phyloP scores from a whole-genome alignment of 352 stramenopile genomes.

The Phytophthora fragariaefolia region DNA sequence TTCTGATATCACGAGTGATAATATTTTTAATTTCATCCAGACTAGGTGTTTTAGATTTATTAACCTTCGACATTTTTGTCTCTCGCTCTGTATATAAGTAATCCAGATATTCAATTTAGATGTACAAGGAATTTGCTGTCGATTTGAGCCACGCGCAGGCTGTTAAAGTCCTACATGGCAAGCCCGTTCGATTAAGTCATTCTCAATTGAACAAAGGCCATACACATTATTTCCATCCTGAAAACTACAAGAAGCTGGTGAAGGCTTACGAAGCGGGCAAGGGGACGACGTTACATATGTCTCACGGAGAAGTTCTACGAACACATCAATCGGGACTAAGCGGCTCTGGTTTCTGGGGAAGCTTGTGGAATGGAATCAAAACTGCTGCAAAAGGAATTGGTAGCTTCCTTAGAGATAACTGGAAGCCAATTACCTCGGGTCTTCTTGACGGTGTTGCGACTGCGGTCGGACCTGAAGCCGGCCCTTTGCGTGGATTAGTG shows the following conservation, averaged over 20 bases:
- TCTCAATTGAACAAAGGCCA: background rate
- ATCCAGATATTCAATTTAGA: background rate
- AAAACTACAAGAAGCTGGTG: background rate
- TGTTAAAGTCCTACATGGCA: background rate
- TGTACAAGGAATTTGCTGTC: background rate
- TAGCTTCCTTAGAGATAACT: background rate
- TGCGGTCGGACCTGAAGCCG: background rate
- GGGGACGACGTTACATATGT: background rate
- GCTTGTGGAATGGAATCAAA: slow-evolving; percentile 6
- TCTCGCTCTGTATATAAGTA: background rate
- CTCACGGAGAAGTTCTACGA: background rate
- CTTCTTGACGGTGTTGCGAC: background rate
- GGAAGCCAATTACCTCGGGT: background rate
- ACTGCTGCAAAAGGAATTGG: background rate
- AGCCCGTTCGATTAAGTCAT: background rate
- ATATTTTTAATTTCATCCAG: background rate
- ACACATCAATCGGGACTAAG: background rate
- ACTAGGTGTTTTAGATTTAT: background rate
- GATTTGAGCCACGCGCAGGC: background rate
- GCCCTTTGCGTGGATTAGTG: background rate
- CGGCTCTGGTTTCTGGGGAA: slow-evolving; percentile 16
- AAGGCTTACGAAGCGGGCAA: background rate
- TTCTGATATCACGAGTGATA: background rate
- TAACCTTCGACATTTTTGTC: background rate
- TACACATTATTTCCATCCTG: background rate